Evolutionary conservation across 176 grass and related monocot species (phyloP), one percentile per base, ranked within the genome.

Genomic region (Oryza officinalis): DNA sequence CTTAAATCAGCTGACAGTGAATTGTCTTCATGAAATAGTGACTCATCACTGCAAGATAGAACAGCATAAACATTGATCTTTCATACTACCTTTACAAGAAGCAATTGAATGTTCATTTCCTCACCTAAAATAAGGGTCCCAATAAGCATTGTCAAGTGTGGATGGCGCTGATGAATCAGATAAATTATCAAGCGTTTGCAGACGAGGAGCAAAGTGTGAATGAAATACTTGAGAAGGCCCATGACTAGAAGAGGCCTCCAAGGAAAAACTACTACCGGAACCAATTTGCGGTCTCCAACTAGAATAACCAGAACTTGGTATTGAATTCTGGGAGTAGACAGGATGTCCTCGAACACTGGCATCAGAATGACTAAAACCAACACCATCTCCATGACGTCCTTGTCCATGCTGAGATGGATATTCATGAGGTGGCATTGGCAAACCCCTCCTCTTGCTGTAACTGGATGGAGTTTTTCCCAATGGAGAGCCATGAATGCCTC

Each of bases 121-220:
- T 83, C 78, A 99, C 97, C 97, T 96, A 80, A 96, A 99, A 89
- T 96, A 81, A 74, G 97, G 97, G 72, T 99, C 97, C 97, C 93
- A 99, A 74, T 96, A 86, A 85, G 89, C 90, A 67, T 93, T 91
- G 79, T 96, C 78, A 80, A 91, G 87, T 65, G 78, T 37, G 20
- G 89, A 83, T 75, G 90, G 86, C 86, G 81, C 92, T 77, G 85
- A 86, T 65, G 81, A 87, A 85, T 94, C 93, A 81, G 74, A 73
- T 49, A 45, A 83, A 49, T 22, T 38, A 26, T 83, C 88, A 81
- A 72, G n/a, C 6, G 79, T 74, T n/a, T 66, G 59, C n/a, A 81
- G 59, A 46, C 32, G 78, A 73, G 70, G 69, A 68, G 57, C 73
- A 83, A 50, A 31, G 20, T 92, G 74, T 52, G 82, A 77, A 73